Conservation (phyloP, 169 alveolate species). For the Fabrea salina region DNA sequence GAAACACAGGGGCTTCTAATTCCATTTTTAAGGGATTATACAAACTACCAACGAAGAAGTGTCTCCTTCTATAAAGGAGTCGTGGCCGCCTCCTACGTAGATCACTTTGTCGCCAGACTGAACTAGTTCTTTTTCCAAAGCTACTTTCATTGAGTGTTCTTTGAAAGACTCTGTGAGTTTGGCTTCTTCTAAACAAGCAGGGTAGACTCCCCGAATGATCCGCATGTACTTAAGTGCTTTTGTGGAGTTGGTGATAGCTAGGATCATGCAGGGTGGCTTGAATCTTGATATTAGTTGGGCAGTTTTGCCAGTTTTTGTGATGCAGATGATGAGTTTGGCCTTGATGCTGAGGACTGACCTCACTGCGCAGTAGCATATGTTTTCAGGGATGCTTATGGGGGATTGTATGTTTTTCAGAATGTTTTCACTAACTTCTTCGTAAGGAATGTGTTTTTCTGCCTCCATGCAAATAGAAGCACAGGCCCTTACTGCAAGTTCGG, state of each 20-base stretch:
- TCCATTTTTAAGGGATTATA: constrained; percentile 3
- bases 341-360: constrained; percentile 37
- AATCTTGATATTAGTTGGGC: constrained; percentile 39
- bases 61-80: constrained; percentile 9
- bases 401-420: background rate
- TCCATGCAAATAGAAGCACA: constrained; percentile 39
- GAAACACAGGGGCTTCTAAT: constrained; percentile 24
- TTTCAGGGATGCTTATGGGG: constrained; percentile 33
- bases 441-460: constrained; percentile 50
- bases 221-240: constrained; percentile 1
- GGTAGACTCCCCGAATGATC: constrained; percentile 30
- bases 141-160: background rate
- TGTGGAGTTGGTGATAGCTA: constrained; percentile 39
- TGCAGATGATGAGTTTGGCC: constrained; percentile 45
- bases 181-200: background rate
- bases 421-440: constrained; percentile 33
- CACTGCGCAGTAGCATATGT: constrained; percentile 49
- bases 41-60: constrained; percentile 17
- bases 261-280: constrained; percentile 47
- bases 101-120: background rate
- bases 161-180: background rate
- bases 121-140: background rate
- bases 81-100: constrained; percentile 6
- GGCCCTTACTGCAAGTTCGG: constrained; percentile 31
- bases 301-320: constrained; percentile 45